Conservation (phyloP, 306 rosid genomes). For the Cicer bijugum region DNA sequence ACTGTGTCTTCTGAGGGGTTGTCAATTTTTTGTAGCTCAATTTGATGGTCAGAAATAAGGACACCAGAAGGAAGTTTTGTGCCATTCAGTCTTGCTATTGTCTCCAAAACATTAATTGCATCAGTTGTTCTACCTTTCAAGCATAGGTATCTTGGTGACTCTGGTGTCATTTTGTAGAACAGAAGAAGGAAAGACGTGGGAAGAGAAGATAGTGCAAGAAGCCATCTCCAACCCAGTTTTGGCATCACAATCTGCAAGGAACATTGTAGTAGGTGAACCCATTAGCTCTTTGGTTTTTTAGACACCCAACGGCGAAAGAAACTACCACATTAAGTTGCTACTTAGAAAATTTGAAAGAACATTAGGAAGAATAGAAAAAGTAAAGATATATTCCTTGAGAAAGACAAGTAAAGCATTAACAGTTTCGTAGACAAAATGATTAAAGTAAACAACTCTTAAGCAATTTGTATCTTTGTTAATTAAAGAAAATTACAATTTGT, state of each 20-base stretch:
- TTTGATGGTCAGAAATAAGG: slow-evolving; percentile 73
- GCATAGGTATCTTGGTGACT: slow-evolving; percentile 91
- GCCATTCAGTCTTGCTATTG: slow-evolving; percentile 80
- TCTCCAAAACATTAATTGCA: slow-evolving; percentile 78
- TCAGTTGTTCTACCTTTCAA: slow-evolving; percentile 70
- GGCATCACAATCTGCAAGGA: slow-evolving; percentile 88
- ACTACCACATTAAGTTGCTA: slow-evolving; percentile 24
- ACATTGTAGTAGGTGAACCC: slow-evolving; percentile 46
- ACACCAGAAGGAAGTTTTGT: slow-evolving; percentile 69
- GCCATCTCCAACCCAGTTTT: slow-evolving; percentile 95
- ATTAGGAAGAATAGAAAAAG: slow-evolving; percentile 15
- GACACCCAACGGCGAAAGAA: slow-evolving; percentile 26
- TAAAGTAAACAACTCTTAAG: slow-evolving; percentile 17
- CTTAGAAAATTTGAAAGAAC: slow-evolving; percentile 35
- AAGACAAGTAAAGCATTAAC: slow-evolving; percentile 28
- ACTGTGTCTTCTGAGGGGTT: slow-evolving; percentile 57
- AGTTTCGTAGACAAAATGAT: slow-evolving; percentile 13
- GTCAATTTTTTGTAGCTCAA: slow-evolving; percentile 55
- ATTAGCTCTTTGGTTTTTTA: slow-evolving; percentile 29
- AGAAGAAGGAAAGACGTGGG: slow-evolving; percentile 86
- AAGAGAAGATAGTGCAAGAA: slow-evolving; percentile 81
- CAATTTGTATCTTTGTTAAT: neutral
- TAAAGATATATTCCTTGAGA: slow-evolving; percentile 21
- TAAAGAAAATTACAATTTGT: slow-evolving; percentile 14
- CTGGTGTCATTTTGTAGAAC: slow-evolving; percentile 79